Base-by-base conservation (phyloP, 1,139 yeast genomes). In the Pichia sp. region DNA sequence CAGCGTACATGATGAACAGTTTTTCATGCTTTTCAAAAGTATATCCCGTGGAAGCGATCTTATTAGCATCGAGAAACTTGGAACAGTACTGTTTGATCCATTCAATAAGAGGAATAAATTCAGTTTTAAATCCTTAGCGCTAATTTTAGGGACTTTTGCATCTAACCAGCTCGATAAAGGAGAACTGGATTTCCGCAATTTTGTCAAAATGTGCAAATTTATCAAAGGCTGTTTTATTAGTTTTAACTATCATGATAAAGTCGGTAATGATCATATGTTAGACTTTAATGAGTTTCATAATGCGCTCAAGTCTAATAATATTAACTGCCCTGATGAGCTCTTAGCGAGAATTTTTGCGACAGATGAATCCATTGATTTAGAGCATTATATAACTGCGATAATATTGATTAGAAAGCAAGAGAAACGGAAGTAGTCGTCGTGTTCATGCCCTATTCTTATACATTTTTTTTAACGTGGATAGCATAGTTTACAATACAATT, bases 161-260 rank as follows among this genome's bases (percentile, higher is more conserved):
- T 38, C 48, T 5, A 28, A 28, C 15, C 10, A 40, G 5, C 11
- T 38, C 5, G 20, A 42, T 6, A 31, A 35, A 4, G 34, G 33
- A 11, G 50, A 51, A 21, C 31, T 56, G 28, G 54, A 55, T 43
- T 55, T 53, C 21, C 43, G 56, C 15, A 45, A 48, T 25, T 59
- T 59, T 39, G 49, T 58, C 14, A 49, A 47, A 18, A 34, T 58
- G 41, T 50, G 56, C 35, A 43, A 40, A 8, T 59, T 58, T 39
- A 26, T 58, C 17, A 54, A 56, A 38, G 60, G 60, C 3, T 58
- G 61, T 43, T 52, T 44, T 38, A 50, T 47, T 3, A 54, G 58
- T 9, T 58, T 58, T 39, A 47, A 47, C 12, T 52, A 46, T 44
- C 53, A 56, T 40, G 61, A 58, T 41, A 41, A 38, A 4, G 48